Evolutionary conservation across 2,329 filamentous ascomycete genomes (phyloP).

Genomic region (Verticillium zaregamsianum): DNA sequence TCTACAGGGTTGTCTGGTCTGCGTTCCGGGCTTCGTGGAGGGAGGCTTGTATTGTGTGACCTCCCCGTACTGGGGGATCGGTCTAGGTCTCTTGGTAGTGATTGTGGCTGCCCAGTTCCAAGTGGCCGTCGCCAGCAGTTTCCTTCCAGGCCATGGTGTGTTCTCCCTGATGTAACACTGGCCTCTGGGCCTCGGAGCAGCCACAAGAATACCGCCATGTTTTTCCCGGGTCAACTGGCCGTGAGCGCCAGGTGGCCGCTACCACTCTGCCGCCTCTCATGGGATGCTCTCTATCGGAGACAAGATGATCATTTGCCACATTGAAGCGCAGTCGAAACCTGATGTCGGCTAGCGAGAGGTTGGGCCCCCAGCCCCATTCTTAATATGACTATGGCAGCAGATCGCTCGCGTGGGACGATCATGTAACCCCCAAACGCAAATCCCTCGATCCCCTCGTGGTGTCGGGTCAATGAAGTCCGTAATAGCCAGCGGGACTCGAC

Average conservation of each 20-base stretch:
- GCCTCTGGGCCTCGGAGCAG: neutral
- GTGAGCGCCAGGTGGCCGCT: neutral
- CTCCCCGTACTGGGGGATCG: neutral
- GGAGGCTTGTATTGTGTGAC: neutral
- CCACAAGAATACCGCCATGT: neutral
- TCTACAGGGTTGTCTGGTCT: neutral
- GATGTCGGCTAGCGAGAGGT: neutral
- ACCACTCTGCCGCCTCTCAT: neutral
- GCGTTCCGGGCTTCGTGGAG: neutral
- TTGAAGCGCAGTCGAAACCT: neutral
- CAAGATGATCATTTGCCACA: neutral
- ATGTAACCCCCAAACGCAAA: neutral
- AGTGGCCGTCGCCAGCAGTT: neutral
- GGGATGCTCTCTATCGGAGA: neutral
- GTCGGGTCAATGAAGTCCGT: neutral
- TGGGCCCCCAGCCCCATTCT: neutral
- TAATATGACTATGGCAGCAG: neutral
- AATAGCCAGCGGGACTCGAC: neutral
- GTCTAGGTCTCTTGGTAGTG: neutral
- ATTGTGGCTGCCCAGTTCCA: neutral
- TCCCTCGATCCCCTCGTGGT: neutral
- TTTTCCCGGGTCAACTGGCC: neutral
- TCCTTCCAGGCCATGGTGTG: neutral
- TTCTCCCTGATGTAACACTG: neutral
- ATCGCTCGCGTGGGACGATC: neutral